Evolutionary conservation across 768 basidiomycete species (phyloP), one percentile per base, ranked within the genome.

Genomic region (Clavulina sp.): DNA sequence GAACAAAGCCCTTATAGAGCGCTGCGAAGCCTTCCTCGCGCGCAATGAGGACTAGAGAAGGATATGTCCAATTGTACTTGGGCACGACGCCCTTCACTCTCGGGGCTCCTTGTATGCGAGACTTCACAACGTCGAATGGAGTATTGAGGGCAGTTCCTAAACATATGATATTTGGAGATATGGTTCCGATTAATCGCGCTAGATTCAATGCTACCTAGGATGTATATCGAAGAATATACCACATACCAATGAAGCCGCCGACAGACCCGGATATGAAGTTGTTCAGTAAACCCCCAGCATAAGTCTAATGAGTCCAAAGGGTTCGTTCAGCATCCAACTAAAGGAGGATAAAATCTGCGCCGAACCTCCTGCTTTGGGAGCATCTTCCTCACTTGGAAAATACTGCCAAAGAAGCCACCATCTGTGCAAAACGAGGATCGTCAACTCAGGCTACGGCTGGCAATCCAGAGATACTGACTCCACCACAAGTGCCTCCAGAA

Each of bases 61-160:
- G 91, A 68, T 92, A 91, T 50, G 92, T 81, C 92, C 92, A 95
- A 66, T 84, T 84, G 67, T 92, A 91, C 61, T 89, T 92, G 19
- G 84, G 83, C 1, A 65, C 65, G n/a, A 78, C 77, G 16, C 86
- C 87, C 0, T 82, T 57, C 3, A 60, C 75, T 28, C 72, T 76
- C 38, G 69, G 68, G 19, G 75, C 66, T 41, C 84, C 80, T 68
- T 99, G 95, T 34, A 97, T 91, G 43, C 93, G 83, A 16, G 89
- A 91, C 67, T 97, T 96, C 55, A 95, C 85, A 56, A 97, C 80
- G 62, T 60, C 52, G 67, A 68, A 71, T 1, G 95, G 95, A 1
- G 95, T 97, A 68, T 97, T 99, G 49, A 99, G 52, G 1, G 76
- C 71, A 1, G 91, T 96, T 41, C 92, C 91, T 49, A 16, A 19